A percentile compares a stretch with the other conserved stretches of the same genome.
phyloP scores from a whole-genome alignment of 2,329 filamentous ascomycete genomes.

The Claviceps sorghi region DNA sequence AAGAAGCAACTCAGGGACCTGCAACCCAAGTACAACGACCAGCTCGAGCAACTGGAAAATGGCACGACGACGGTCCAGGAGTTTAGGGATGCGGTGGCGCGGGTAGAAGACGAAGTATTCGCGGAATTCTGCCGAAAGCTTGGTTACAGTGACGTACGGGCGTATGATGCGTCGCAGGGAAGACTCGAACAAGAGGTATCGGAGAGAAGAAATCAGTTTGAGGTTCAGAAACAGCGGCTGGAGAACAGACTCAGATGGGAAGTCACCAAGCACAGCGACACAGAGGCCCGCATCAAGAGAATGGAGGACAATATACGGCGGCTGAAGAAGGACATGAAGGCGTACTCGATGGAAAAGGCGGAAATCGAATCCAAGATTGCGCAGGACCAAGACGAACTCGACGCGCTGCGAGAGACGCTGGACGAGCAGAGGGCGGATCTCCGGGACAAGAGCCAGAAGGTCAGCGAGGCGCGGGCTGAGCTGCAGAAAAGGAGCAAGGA shows the following conservation, averaged over 20 bases:
- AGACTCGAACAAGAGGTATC: conserved; percentile 80
- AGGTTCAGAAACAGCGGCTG: conserved; percentile 65
- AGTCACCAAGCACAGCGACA: conserved; percentile 36
- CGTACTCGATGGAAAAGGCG: conserved; percentile 58
- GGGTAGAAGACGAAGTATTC: conserved; percentile 82
- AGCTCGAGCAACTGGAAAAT: conserved; percentile 51
- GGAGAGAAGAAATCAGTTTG: conserved; percentile 76
- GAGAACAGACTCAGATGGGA: conserved; percentile 47
- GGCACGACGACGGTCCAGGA: conserved; percentile 35
- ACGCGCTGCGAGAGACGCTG: conserved; percentile 57
- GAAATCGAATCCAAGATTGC: conserved; percentile 60
- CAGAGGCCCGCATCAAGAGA: conserved; percentile 51
- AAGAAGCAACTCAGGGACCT: conserved; percentile 61
- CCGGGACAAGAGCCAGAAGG: conserved; percentile 54
- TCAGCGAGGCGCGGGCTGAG: conserved; percentile 64
- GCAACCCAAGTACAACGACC: conserved; percentile 62
- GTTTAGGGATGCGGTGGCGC: conserved; percentile 50
- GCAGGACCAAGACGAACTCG: conserved; percentile 60
- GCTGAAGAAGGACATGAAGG: conserved; percentile 53
- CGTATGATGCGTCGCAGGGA: conserved; percentile 87
- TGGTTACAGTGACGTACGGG: conserved; percentile 77
- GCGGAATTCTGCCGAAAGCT: conserved; percentile 70
- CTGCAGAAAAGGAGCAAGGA: conserved; percentile 73
- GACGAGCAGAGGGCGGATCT: conserved; percentile 54
- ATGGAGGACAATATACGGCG: conserved; percentile 53